phyloP scores from a whole-genome alignment of 2,329 filamentous ascomycete genomes.

The Colletotrichum lini region DNA sequence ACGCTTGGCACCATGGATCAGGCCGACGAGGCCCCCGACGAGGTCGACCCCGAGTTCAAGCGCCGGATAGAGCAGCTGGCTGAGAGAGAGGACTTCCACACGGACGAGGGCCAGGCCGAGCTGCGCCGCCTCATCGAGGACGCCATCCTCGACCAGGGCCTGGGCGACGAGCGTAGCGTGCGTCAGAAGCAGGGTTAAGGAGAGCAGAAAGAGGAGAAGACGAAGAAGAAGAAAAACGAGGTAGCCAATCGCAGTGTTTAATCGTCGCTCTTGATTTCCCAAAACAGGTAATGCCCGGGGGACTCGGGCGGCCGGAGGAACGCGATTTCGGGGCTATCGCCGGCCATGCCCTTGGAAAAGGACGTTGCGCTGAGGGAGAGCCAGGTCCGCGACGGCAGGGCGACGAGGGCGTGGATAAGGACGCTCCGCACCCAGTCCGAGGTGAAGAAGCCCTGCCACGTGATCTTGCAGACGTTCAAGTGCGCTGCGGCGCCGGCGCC shows the following conservation, averaged over 20 bases:
- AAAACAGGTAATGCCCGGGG: slow-evolving; percentile 70
- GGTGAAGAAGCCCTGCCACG: slow-evolving; percentile 72
- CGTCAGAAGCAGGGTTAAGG: slow-evolving; percentile 72
- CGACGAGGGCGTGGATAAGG: slow-evolving; percentile 61
- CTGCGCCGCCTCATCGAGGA: slow-evolving; percentile 85
- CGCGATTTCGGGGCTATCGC: slow-evolving; percentile 64
- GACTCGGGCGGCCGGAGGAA: slow-evolving; percentile 66
- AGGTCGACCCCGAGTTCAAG: slow-evolving; percentile 86
- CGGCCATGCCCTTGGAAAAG: slow-evolving; percentile 62
- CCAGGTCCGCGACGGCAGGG: slow-evolving; percentile 65
- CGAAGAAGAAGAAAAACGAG: neutral
- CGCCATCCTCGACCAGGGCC: slow-evolving; percentile 77
- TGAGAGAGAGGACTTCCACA: slow-evolving; percentile 85
- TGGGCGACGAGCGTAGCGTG: slow-evolving; percentile 75
- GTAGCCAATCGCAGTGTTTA: neutral
- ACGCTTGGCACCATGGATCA: slow-evolving; percentile 82
- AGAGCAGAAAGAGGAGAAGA: neutral
- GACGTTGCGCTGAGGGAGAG: slow-evolving; percentile 68
- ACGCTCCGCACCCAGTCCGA: slow-evolving; percentile 65
- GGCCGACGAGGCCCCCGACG: slow-evolving; percentile 69
- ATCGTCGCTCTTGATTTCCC: slow-evolving; percentile 68
- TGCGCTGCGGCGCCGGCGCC: slow-evolving; percentile 45
- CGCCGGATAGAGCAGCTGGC: slow-evolving; percentile 92
- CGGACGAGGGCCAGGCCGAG: slow-evolving; percentile 83
- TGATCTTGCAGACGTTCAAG: slow-evolving; percentile 64